A percentile compares a stretch with the other conserved stretches of the same genome.
Conservation (phyloP, 495 filamentous ascomycete genomes). For the Penicillium chermesinum region DNA sequence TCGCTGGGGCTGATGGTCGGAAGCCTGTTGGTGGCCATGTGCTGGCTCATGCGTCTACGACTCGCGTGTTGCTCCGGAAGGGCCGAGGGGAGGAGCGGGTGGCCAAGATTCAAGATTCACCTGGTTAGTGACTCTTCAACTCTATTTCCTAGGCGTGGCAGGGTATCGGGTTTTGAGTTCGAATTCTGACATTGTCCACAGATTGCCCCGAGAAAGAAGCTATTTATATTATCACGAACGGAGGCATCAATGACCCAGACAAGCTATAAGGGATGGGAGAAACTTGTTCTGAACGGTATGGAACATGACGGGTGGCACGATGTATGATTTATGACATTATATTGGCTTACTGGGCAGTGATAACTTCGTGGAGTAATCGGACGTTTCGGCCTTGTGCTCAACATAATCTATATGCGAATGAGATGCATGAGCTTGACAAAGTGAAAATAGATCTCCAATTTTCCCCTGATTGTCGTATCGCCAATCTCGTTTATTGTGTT, state of each 20-base stretch:
- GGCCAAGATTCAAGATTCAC: constrained; percentile 74
- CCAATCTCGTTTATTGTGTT: background rate
- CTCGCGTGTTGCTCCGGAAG: constrained; percentile 68
- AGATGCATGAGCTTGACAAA: too few species aligned
- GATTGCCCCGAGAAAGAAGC: constrained; percentile 75
- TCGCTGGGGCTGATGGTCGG: constrained; percentile 70
- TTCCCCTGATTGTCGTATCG: too few species aligned
- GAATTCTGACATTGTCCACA: constrained; percentile 15
- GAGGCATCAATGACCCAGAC: constrained; percentile 70
- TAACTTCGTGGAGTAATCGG: too few species aligned
- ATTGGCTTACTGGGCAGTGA: too few species aligned
- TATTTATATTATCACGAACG: constrained; percentile 73
- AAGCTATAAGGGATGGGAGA: constrained; percentile 35
- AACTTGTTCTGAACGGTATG: background rate
- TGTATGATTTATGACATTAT: too few species aligned
- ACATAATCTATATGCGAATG: too few species aligned
- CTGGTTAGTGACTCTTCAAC: constrained; percentile 42
- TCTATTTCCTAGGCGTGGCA: background rate
- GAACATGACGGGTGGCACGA: too few species aligned
- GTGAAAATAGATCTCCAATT: too few species aligned
- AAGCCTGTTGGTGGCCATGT: constrained; percentile 76
- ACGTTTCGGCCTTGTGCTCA: too few species aligned
- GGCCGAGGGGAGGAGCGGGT: constrained; percentile 75
- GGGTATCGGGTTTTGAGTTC: background rate
- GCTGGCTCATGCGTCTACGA: constrained; percentile 73